Percentiles rank a stretch among this genome's conserved stretches.
phyloP scores from a whole-genome alignment of 225 moss, liverwort and hornwort genomes.

The Climacium dendroides region DNA sequence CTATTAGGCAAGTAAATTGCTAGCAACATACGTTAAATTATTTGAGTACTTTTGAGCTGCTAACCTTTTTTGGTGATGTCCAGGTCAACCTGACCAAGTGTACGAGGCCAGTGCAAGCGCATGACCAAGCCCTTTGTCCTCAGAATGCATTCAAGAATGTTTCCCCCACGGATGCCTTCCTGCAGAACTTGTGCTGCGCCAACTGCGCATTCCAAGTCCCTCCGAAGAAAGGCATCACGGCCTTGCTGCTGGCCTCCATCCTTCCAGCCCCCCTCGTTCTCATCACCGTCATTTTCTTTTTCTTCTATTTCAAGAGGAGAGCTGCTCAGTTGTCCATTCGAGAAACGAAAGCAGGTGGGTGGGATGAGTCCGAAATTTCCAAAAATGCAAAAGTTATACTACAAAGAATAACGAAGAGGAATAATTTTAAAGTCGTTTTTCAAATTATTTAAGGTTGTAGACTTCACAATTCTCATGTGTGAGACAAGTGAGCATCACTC shows the following conservation, averaged over 20 bases:
- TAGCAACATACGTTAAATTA: neutral
- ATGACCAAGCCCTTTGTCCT: slow-evolving; percentile 23
- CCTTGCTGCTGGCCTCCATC: neutral
- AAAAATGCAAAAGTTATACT: neutral
- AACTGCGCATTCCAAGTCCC: slow-evolving; percentile 3
- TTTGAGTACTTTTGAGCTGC: neutral
- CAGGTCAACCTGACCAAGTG: slow-evolving; percentile 35
- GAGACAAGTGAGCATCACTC: neutral
- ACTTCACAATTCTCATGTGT: neutral
- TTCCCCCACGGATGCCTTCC: neutral
- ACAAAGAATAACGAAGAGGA: neutral
- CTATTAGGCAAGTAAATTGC: neutral
- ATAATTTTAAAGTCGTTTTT: neutral
- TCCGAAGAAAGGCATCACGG: neutral
- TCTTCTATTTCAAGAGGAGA: slow-evolving; percentile 4
- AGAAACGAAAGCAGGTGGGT: slow-evolving; percentile 29
- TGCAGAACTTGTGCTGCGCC: slow-evolving; percentile 28
- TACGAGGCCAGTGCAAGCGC: neutral
- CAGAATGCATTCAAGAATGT: neutral
- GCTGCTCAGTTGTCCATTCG: slow-evolving; percentile 1
- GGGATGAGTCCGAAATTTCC: neutral
- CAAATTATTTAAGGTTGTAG: neutral
- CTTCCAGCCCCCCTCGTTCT: slow-evolving; percentile 3
- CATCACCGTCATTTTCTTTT: neutral
- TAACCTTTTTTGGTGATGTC: neutral